Percentiles rank a stretch among this genome's conserved stretches.
phyloP scores from a whole-genome alignment of 2,329 filamentous ascomycete species.

The Alternaria arborescens region DNA sequence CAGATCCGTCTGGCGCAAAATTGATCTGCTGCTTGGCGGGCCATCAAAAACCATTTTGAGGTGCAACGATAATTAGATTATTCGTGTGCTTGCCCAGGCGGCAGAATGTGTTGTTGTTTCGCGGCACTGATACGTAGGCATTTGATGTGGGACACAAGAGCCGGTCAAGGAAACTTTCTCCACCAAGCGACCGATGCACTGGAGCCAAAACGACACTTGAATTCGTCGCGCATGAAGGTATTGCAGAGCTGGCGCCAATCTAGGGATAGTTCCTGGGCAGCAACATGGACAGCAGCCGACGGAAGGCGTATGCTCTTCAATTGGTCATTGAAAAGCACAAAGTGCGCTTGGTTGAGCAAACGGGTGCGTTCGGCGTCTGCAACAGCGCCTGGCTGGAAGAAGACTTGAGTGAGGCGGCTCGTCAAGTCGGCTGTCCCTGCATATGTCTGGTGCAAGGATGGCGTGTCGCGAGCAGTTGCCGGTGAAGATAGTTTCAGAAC shows the following conservation, averaged over 20 bases:
- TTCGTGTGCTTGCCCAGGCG: conserved; percentile 16
- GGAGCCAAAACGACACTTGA: conserved; percentile 21
- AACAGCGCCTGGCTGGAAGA: conserved; percentile 18
- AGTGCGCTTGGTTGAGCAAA: conserved; percentile 20
- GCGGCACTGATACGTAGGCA: background rate
- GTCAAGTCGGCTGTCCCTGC: conserved; percentile 10
- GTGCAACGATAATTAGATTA: conserved; percentile 12
- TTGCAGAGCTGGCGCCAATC: conserved; percentile 30
- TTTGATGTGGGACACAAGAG: background rate
- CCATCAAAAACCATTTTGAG: conserved; percentile 8
- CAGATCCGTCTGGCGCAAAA: conserved; percentile 17
- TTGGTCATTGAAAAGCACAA: conserved; percentile 27
- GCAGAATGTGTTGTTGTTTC: conserved; percentile 12
- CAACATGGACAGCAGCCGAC: conserved; percentile 21
- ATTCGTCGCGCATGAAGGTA: conserved; percentile 22
- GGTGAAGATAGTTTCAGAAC: conserved; percentile 26
- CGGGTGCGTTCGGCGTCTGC: conserved; percentile 14
- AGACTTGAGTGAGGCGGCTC: conserved; percentile 21
- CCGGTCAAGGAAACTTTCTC: conserved; percentile 15
- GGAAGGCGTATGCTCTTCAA: conserved; percentile 26
- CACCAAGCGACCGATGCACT: conserved; percentile 18
- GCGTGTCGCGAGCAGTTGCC: conserved; percentile 9
- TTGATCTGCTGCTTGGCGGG: conserved; percentile 19
- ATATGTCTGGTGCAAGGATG: conserved; percentile 9
- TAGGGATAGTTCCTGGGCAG: conserved; percentile 20